phyloP scores from a whole-genome alignment of 163 green algal species.

The Trebouxia gelatinosa region DNA sequence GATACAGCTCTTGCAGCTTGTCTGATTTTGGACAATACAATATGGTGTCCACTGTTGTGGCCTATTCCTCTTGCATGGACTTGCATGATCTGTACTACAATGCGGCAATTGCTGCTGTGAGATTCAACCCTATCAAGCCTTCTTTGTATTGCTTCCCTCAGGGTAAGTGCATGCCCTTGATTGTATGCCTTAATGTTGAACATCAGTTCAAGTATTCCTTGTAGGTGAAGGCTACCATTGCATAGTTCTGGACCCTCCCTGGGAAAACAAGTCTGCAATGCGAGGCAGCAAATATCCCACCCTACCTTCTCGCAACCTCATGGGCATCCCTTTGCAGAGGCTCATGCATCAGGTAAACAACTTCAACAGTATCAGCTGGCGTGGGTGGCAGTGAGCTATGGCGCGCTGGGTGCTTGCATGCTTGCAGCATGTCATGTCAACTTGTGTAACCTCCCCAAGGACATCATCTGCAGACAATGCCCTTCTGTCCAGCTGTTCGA shows the following conservation, averaged over 20 bases:
- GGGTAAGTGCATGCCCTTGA: neutral
- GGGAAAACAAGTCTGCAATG: conserved; percentile 70
- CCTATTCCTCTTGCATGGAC: neutral
- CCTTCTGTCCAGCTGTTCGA: neutral
- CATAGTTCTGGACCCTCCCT: conserved; percentile 74
- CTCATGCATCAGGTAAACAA: conserved; percentile 46
- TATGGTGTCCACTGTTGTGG: neutral
- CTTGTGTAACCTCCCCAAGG: neutral
- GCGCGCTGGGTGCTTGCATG: neutral
- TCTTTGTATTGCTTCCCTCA: neutral
- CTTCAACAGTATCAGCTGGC: no score
- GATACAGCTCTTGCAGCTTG: neutral
- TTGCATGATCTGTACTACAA: no score
- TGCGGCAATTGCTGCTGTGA: no score
- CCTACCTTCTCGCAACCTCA: conserved; percentile 65
- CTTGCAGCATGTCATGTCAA: neutral
- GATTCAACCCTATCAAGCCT: no score
- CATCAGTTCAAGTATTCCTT: neutral
- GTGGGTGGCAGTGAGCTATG: no score
- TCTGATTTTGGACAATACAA: neutral
- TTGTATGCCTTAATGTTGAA: neutral
- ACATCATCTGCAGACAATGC: neutral
- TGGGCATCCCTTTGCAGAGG: conserved; percentile 59
- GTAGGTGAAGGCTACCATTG: conserved; percentile 33
- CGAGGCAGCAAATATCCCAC: conserved; percentile 56